Conservation (phyloP, 2,329 filamentous ascomycete species). For the Chaetomium strumarium region DNA sequence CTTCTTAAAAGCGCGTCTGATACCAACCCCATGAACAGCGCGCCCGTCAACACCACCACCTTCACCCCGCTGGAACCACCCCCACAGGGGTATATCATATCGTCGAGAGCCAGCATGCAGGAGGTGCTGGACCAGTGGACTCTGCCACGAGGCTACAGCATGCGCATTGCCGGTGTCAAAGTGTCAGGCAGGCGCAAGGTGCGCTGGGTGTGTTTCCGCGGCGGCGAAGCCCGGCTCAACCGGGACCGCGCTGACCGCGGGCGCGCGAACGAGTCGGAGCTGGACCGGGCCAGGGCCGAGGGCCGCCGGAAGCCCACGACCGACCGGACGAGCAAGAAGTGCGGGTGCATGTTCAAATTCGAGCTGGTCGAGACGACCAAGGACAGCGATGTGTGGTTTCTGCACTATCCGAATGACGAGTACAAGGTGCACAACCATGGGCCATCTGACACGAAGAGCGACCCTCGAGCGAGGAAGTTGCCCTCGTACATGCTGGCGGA, state of each 20-base stretch:
- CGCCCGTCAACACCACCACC: not conserved
- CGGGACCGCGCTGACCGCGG: constrained; percentile 10
- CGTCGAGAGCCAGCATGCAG: constrained; percentile 31
- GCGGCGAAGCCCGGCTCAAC: constrained; percentile 32
- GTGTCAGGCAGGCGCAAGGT: constrained; percentile 34
- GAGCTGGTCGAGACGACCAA: constrained; percentile 32
- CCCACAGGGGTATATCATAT: constrained; percentile 31
- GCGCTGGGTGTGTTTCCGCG: constrained; percentile 35
- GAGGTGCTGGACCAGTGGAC: constrained; percentile 34
- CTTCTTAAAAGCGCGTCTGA: too few species aligned
- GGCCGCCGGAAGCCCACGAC: constrained; percentile 31
- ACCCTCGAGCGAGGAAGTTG: constrained; percentile 32
- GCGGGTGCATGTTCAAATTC: constrained; percentile 34
- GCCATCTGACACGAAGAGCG: constrained; percentile 32
- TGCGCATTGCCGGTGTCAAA: constrained; percentile 35
- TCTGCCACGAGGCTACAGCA: constrained; percentile 34
- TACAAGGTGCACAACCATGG: constrained; percentile 33
- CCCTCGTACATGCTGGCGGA: constrained; percentile 28
- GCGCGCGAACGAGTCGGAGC: constrained; percentile 21
- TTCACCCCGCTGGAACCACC: constrained; percentile 28
- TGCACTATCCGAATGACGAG: constrained; percentile 34
- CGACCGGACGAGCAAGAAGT: constrained; percentile 33
- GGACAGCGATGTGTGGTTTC: constrained; percentile 32
- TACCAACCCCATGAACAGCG: too few species aligned
- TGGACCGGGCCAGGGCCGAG: constrained; percentile 25